A percentile compares a stretch with the other conserved stretches of the same genome.
Evolutionary conservation across 2,329 filamentous ascomycete species (phyloP).

Genomic region (Chalaropsis ovoidea): DNA sequence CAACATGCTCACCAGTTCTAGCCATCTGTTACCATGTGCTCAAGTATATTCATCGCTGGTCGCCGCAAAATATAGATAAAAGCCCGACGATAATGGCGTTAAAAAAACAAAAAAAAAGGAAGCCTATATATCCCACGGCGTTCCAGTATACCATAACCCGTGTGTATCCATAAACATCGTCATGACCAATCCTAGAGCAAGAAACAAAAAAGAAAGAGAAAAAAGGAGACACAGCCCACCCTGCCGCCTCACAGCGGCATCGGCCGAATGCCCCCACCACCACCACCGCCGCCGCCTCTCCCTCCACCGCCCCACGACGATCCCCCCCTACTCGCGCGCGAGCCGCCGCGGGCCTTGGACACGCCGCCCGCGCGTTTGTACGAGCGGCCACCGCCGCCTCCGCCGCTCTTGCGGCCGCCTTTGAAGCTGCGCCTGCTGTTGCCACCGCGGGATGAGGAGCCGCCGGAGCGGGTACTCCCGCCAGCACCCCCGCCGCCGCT

Average conservation of each 20-base stretch:
- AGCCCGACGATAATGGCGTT: background rate
- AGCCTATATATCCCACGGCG: background rate
- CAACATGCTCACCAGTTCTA: too few relatives aligned
- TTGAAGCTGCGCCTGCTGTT: background rate
- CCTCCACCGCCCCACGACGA: constrained; percentile 25
- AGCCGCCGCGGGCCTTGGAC: background rate
- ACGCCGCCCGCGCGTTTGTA: constrained; percentile 4
- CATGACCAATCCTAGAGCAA: background rate
- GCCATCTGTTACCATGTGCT: too few relatives aligned
- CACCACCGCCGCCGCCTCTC: background rate
- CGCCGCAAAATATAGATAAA: too few relatives aligned
- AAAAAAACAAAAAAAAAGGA: background rate
- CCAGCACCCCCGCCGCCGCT: background rate
- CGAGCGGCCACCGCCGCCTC: background rate
- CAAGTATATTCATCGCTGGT: too few relatives aligned
- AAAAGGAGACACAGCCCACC: background rate
- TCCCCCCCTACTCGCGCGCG: background rate
- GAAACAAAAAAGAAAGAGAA: background rate
- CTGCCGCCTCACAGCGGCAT: constrained; percentile 22
- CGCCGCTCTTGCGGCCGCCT: background rate
- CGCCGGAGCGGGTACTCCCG: background rate
- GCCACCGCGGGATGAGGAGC: background rate
- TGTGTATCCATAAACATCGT: background rate
- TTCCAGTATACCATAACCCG: background rate
- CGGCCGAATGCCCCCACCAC: constrained; percentile 20